These are phyloP conservation scores for Talaromyces sp. DNA, from an alignment of 2,329 filamentous ascomycete genomes.

Conservation along the genomic window DNA sequence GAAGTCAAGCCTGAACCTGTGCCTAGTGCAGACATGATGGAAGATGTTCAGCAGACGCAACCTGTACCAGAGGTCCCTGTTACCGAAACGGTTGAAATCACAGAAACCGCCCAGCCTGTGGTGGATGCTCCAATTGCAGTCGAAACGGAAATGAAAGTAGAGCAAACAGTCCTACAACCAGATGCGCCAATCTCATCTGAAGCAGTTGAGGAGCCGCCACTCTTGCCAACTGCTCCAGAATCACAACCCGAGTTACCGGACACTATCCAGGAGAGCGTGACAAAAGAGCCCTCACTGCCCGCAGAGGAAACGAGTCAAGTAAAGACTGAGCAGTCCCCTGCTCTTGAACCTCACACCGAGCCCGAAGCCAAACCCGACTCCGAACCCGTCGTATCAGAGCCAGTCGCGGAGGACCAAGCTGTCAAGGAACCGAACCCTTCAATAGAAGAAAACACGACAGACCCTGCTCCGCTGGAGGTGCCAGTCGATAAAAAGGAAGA, in stretches of 20 bases:
- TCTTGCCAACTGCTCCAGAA: conserved; percentile 20
- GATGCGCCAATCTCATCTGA: conserved; percentile 19
- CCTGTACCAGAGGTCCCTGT: neutral
- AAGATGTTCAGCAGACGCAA: neutral
- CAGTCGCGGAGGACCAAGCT: neutral
- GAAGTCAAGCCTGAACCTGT: conserved; percentile 1
- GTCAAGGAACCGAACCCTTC: neutral
- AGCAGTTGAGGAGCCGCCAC: neutral
- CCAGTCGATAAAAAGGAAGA: neutral
- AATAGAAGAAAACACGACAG: neutral
- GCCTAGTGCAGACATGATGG: neutral
- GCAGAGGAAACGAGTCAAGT: neutral
- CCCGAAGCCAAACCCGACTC: neutral
- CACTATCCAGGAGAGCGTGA: conserved; percentile 46
- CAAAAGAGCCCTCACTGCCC: conserved; percentile 5
- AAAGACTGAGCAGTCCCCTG: conserved; percentile 1
- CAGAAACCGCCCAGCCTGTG: neutral
- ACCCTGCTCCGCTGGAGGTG: neutral
- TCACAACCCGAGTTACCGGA: conserved; percentile 47
- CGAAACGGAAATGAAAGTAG: neutral
- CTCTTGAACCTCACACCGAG: neutral
- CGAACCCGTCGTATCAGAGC: neutral
- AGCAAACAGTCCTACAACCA: neutral
- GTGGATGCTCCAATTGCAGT: neutral
- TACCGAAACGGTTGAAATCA: neutral